A percentile compares a stretch with the other conserved stretches of the same genome.
These are phyloP conservation scores for Pulchroboletus neoregius DNA, from an alignment of 1,284 basidiomycete species.

Conservation along the genomic window DNA sequence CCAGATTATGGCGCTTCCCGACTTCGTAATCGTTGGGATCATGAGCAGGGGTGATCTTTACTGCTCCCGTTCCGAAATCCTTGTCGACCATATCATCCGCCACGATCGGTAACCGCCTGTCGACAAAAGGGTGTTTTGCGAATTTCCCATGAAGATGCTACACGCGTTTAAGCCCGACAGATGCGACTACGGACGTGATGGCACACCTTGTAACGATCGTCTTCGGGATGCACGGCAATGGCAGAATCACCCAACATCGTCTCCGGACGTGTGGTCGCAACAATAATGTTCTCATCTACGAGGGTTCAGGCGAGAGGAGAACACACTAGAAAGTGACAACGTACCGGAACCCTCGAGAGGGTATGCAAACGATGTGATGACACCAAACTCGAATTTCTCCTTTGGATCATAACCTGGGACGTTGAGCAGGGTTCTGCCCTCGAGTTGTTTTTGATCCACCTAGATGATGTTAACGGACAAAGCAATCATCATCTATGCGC, in stretches of 20 bases:
- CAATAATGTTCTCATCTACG: conserved; percentile 84
- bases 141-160: conserved; percentile 93
- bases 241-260: conserved; percentile 99
- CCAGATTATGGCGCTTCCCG: conserved; percentile 83
- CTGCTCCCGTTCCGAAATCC: conserved; percentile 96
- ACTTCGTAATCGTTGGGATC: conserved; percentile 98
- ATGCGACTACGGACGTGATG: not conserved
- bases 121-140: conserved; percentile 86
- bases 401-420: conserved; percentile 94
- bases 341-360: conserved; percentile 79
- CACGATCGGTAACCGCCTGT: conserved; percentile 86
- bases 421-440: conserved; percentile 81
- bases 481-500: not conserved
- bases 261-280: conserved; percentile 98
- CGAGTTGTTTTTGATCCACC: conserved; percentile 94
- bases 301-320: not conserved
- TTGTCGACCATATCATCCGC: conserved; percentile 91
- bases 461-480: conserved; percentile 28
- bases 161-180: not conserved
- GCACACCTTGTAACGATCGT: conserved; percentile 76
- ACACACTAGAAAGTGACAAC: conserved; percentile 9
- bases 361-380: conserved; percentile 95
- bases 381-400: conserved; percentile 97
- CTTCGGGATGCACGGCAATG: conserved; percentile 94
- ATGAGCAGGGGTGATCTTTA: conserved; percentile 99